These are phyloP conservation scores for Falciphora oryzae DNA, from an alignment of 2,329 filamentous ascomycete genomes.

Conservation along the genomic window DNA sequence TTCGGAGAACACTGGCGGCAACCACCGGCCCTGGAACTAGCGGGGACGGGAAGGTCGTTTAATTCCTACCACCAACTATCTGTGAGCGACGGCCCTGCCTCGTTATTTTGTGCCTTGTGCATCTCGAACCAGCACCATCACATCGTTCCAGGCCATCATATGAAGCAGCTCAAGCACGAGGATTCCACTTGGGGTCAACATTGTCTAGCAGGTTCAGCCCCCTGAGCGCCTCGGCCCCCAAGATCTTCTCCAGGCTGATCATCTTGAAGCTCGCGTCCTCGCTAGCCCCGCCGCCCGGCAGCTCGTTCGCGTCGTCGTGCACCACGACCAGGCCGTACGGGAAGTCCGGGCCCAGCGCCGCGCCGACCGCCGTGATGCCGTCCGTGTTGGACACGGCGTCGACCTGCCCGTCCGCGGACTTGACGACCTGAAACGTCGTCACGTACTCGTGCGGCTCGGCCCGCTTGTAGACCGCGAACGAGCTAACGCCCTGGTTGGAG, in stretches of 20 bases:
- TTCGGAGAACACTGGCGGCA: too few species aligned
- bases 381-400: constrained; percentile 50
- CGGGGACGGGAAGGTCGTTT: too few species aligned
- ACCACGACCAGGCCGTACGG: constrained; percentile 41
- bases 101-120: too few species aligned
- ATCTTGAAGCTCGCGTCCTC: constrained; percentile 46
- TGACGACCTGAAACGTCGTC: constrained; percentile 40
- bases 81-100: too few species aligned
- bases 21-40: too few species aligned
- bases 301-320: constrained; percentile 49
- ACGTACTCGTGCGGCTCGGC: constrained; percentile 43
- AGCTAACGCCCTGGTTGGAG: constrained; percentile 46
- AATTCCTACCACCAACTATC: too few species aligned
- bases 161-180: constrained; percentile 13
- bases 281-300: constrained; percentile 38
- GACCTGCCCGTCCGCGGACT: constrained; percentile 33
- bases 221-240: constrained; percentile 25
- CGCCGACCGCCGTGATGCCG: constrained; percentile 41
- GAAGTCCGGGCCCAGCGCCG: constrained; percentile 34
- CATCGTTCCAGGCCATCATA: too few species aligned
- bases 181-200: constrained; percentile 35
- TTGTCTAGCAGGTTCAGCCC: constrained; percentile 26
- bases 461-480: constrained; percentile 45
- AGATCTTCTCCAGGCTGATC: constrained; percentile 33
- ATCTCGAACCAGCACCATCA: too few species aligned